Evolutionary conservation across 768 basidiomycete genomes (phyloP), one percentile per base, ranked within the genome.

Genomic region (Lactifluus piperatus): DNA sequence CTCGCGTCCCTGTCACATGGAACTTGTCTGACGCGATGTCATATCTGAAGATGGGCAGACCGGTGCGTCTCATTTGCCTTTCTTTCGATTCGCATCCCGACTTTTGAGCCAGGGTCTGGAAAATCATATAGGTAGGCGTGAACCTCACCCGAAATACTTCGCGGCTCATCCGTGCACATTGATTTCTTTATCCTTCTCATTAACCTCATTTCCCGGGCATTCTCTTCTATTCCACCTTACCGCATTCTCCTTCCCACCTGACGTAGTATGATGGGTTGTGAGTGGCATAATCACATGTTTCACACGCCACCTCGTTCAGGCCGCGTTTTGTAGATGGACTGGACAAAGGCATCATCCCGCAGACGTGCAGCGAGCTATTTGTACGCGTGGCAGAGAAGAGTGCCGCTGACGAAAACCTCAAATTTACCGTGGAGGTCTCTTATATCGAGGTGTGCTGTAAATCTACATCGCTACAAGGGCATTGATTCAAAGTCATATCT

Each of bases 271-370:
- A 93, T 93, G 91, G 91, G 91, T 68, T 93, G 90, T 92, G 72
- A 72, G 90, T 85, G 14, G 45, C 13, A 48, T 1, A 34, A 56
- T 54, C 54, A 54, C 37, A 52, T 56, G 39, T 47, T 57, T 62
- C 26, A 48, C 24, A 11, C 26, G 34, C 32, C 45, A 44, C 55
- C 16, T 56, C 39, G 36, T 37, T 39, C 49, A 48, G 27, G 32
- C 14, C 7, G 18, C 49, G 39, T 41, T 49, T 43, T 22, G 3
- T 39, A 95, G 92, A 97, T 68, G 94, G 94, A 32, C 77, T 81
- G 47, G 95, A 98, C 79, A 97, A 97, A 73, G 95, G 95, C 55
- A 95, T 99, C 69, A 98, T 97, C 63, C 95, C 95, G 27, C 81
- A 97, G 45, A 97, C 94, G 47, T 98, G 95, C 67, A 84, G 82